A percentile compares a stretch with the other conserved stretches of the same genome.
These are phyloP conservation scores for Schrenkiella parvula DNA, from an alignment of 345 rosid genomes.

Conservation along the genomic window DNA sequence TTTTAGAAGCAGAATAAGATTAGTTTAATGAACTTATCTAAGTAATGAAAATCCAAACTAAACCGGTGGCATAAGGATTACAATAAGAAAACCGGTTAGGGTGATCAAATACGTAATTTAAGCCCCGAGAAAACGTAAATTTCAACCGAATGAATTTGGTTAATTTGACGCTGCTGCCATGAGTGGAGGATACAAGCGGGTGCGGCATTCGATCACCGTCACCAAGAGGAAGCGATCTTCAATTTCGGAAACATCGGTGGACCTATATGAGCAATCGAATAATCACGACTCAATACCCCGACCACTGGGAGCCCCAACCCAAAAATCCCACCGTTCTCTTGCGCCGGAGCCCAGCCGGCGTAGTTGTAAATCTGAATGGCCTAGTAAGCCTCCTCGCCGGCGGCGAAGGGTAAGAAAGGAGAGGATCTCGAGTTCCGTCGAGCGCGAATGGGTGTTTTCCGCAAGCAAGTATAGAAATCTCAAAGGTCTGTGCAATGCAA, in stretches of 20 bases:
- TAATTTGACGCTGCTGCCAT: too few relatives aligned
- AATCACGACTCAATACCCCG: neutral
- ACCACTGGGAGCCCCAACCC: neutral
- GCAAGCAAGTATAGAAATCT: slow-evolving; percentile 6
- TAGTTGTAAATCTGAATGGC: neutral
- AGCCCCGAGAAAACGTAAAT: too few relatives aligned
- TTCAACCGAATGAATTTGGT: too few relatives aligned
- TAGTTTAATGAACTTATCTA: too few relatives aligned
- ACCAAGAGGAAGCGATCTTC: slow-evolving; percentile 22
- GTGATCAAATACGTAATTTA: too few relatives aligned
- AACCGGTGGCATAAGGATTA: too few relatives aligned
- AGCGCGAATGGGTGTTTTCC: slow-evolving; percentile 36
- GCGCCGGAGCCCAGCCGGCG: neutral
- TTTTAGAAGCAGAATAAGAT: too few relatives aligned
- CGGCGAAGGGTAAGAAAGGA: slow-evolving; percentile 5
- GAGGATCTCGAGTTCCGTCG: slow-evolving; percentile 1
- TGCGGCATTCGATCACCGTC: slow-evolving; percentile 1
- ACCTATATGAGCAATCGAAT: neutral
- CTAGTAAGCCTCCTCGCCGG: slow-evolving; percentile 20
- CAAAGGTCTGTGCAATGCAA: slow-evolving; percentile 26
- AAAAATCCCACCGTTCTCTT: slow-evolving; percentile 8
- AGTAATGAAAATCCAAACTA: too few relatives aligned
- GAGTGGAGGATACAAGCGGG: slow-evolving; percentile 2
- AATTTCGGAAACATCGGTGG: neutral
- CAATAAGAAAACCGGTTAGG: too few relatives aligned